Evolutionary conservation across 139 green algal species (phyloP).

Genomic region (Astrephomene gubernaculifera): DNA sequence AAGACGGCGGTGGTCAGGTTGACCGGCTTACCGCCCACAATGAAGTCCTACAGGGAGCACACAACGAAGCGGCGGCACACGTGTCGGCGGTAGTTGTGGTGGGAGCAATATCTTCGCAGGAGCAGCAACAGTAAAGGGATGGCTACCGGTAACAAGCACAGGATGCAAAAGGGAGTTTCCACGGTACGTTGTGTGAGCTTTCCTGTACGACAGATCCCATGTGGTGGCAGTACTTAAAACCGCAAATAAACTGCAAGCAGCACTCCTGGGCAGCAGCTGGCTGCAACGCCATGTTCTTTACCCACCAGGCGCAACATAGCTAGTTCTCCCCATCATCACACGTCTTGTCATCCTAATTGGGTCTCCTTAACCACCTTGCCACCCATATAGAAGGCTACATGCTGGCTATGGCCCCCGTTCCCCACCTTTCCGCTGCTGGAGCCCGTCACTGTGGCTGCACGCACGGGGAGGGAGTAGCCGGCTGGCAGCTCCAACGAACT

Average conservation of each 20-base stretch:
- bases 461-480: background rate
- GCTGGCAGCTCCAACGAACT: too few species aligned
- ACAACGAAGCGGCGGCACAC: background rate
- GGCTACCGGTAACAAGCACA: background rate
- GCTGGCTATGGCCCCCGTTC: background rate
- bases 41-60: background rate
- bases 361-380: background rate
- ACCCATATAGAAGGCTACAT: background rate
- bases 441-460: background rate
- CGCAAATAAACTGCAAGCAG: background rate
- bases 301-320: background rate
- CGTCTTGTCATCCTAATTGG: background rate
- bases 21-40: background rate
- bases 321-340: background rate
- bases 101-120: too few species aligned
- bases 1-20: conserved; percentile 4
- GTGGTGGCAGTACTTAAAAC: background rate
- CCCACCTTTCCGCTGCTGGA: background rate
- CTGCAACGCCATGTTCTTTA: background rate
- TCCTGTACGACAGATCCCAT: background rate
- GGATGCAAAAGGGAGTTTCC: background rate
- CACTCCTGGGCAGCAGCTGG: background rate
- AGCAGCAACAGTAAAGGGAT: background rate
- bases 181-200: background rate
- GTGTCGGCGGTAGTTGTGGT: background rate